Conservation (phyloP, 75 land plant genomes). For the Pinus albicaulis region DNA sequence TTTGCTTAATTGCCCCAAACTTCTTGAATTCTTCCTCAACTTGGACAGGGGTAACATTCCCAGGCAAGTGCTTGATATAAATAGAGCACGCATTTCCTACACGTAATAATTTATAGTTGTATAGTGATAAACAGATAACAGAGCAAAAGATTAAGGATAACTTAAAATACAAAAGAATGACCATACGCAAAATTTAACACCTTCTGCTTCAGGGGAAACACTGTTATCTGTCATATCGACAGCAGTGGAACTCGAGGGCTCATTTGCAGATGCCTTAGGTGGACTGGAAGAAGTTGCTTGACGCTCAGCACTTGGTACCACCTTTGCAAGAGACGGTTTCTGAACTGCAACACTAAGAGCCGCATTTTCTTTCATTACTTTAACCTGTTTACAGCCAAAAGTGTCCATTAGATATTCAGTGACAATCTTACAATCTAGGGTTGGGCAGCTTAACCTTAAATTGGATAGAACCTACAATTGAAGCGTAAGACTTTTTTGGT, state of each 20-base stretch:
- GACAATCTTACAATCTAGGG: background rate
- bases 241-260: background rate
- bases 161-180: background rate
- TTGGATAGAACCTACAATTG: conserved; percentile 60
- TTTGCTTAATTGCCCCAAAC: conserved; percentile 49
- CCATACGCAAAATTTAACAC: background rate
- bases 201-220: conserved; percentile 1
- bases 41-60: conserved; percentile 18
- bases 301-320: background rate
- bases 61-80: conserved; percentile 47
- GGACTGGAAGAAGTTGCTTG: background rate
- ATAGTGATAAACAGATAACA: background rate
- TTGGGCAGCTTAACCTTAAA: background rate
- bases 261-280: conserved; percentile 16
- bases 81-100: conserved; percentile 37
- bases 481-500: conserved; percentile 83
- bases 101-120: background rate
- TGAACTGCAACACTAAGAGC: conserved; percentile 12
- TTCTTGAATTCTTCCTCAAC: conserved; percentile 42
- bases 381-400: conserved; percentile 18
- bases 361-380: conserved; percentile 23
- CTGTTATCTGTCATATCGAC: conserved; percentile 6
- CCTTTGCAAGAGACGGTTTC: conserved; percentile 14
- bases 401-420: background rate
- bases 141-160: background rate